Conservation (phyloP, 148 eudicot species). For the Talinum fruticosum region DNA sequence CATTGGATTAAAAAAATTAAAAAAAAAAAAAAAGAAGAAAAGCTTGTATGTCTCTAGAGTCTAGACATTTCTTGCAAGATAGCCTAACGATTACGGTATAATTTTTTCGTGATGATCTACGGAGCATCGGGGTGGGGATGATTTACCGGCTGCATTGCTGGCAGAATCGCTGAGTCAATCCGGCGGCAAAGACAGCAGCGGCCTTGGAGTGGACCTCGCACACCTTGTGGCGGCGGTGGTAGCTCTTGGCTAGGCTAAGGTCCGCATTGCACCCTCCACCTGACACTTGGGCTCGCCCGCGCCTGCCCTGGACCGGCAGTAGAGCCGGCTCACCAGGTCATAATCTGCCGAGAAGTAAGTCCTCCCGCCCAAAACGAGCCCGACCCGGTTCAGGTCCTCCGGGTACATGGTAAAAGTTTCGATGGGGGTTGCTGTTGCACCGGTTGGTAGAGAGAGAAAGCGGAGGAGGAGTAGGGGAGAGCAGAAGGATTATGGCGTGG, state of each 20-base stretch:
- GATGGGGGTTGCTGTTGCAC: not conserved
- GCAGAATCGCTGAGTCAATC: conserved; percentile 90
- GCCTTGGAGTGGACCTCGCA: conserved; percentile 98
- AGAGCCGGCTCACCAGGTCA: conserved; percentile 74
- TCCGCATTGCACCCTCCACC: conserved; percentile 95
- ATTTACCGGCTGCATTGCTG: conserved; percentile 96
- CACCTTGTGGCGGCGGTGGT: conserved; percentile 95
- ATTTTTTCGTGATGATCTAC: no score
- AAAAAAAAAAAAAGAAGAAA: no score
- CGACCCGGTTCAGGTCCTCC: conserved; percentile 52
- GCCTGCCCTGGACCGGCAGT: conserved; percentile 65
- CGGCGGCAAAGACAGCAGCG: conserved; percentile 74
- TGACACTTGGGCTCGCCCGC: conserved; percentile 67
- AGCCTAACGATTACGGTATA: no score
- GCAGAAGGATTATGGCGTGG: conserved; percentile 14
- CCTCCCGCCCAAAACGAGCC: conserved; percentile 77
- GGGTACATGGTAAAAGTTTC: conserved; percentile 35
- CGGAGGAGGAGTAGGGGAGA: no score
- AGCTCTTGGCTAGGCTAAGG: conserved; percentile 78
- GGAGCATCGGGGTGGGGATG: no score
- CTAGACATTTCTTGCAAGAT: no score
- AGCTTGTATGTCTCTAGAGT: no score
- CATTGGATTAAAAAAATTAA: not conserved
- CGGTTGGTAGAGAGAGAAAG: conserved; percentile 3
- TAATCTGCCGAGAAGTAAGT: conserved; percentile 72